A percentile compares a stretch with the other conserved stretches of the same genome.
Evolutionary conservation across 148 eudicot genomes (phyloP).

Genomic region (Suaeda aralocaspica): DNA sequence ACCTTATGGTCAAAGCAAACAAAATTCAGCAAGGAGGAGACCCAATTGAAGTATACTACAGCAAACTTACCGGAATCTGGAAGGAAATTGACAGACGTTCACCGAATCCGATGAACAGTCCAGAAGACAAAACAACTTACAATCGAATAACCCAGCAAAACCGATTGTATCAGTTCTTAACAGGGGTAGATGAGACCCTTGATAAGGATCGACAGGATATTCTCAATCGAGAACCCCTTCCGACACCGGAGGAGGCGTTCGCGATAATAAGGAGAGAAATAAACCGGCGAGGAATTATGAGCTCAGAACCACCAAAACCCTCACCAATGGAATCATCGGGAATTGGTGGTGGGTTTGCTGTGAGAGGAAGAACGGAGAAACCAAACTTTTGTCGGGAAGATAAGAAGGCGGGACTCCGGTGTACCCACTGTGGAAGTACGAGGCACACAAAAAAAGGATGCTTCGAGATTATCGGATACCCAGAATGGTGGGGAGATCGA

Average conservation of each 20-base stretch:
- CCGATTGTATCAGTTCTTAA: too few relatives aligned
- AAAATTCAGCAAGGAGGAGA: neutral
- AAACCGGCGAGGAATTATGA: neutral
- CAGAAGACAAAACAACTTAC: neutral
- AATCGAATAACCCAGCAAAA: neutral
- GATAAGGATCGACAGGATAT: too few relatives aligned
- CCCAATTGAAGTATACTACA: neutral
- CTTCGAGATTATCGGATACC: too few relatives aligned
- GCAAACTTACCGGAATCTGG: neutral
- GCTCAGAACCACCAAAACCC: neutral
- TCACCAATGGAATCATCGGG: neutral
- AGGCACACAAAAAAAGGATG: neutral
- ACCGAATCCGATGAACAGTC: neutral
- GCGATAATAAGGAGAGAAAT: neutral
- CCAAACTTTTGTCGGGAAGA: neutral
- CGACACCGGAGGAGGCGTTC: neutral
- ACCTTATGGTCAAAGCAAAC: too few relatives aligned
- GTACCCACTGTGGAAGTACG: neutral
- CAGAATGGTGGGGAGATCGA: too few relatives aligned
- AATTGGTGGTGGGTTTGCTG: neutral
- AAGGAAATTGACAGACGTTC: neutral
- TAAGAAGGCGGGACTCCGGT: neutral
- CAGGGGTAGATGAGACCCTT: too few relatives aligned
- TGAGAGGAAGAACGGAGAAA: neutral
- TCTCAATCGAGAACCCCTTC: neutral